Base-by-base conservation (phyloP, 768 basidiomycete genomes). In the Tylopilus rubrobrunneus region DNA sequence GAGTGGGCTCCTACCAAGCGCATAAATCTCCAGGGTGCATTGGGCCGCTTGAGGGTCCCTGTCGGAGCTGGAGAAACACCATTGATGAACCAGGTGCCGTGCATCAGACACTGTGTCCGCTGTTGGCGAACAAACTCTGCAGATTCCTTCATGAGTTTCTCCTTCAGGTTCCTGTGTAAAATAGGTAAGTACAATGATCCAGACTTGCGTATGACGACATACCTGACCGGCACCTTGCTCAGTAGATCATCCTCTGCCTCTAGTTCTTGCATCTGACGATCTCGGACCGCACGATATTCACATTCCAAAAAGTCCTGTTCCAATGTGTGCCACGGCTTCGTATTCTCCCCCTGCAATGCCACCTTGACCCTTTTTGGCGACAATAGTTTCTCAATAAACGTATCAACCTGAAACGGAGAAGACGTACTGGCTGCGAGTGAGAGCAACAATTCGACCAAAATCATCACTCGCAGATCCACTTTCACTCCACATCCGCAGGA, bases 31-130 rank as follows among this genome's bases (percentile, higher is more conserved):
- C 92, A 96, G 3, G 83, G 84, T 37, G 83, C 76, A 28, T 70
- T 78, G 2, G 84, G 83, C 41, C 85, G 77, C 45, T 83, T 80
- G 43, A 76, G 64, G 14, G 73, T 63, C 10, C 65, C 67, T 17
- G 78, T 77, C 15, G 73, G 63, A 25, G 71, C 59, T 40, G 77
- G 71, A 0, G 85, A 83, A 37, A 87, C 71, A 1, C 85, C 92
- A 62, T 87, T 92, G 57, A 90, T 81, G 69, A 97, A 95, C 93
- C 93, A 97, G 21, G 91, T 88, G 31, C 93, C 93, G 66, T 92
- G 87, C 44, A 92, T 73, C 37, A 97, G 71, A 64, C 92, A 95
- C 58, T 90, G 86, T 63, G 94, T 86, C 49, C 93, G 79, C 69
- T 97, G 93, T 66, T 89, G 86, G 40, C 86, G 79, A 21, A 97